Percentiles rank a stretch among this genome's conserved stretches.
Conservation (phyloP, 169 alveolate species). For the Besnoitia besnoiti region DNA sequence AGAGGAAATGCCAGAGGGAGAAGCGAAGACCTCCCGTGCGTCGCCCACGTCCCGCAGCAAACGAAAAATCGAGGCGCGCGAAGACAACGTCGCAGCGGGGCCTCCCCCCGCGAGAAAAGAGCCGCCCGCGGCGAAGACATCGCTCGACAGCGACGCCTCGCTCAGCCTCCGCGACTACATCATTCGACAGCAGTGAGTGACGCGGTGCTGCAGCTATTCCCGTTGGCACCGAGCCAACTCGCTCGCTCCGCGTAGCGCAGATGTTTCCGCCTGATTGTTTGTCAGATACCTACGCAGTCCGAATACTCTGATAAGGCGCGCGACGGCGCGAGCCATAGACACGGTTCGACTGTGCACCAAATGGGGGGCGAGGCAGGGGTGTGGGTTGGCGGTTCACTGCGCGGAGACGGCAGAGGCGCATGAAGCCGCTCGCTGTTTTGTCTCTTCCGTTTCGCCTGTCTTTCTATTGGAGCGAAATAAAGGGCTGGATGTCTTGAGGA, state of each 20-base stretch:
- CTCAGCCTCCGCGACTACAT: neutral
- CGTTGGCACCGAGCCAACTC: neutral
- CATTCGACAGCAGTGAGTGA: neutral
- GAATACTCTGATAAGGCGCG: too few relatives aligned
- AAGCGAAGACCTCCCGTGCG: neutral
- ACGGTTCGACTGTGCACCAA: too few relatives aligned
- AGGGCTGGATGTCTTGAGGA: too few relatives aligned
- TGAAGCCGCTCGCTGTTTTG: too few relatives aligned
- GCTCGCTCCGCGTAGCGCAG: neutral
- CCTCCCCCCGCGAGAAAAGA: neutral
- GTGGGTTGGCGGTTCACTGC: too few relatives aligned
- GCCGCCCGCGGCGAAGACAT: neutral
- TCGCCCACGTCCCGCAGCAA: neutral
- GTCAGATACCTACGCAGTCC: too few relatives aligned
- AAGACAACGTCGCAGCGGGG: neutral
- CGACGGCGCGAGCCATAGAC: too few relatives aligned
- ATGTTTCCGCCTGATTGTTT: too few relatives aligned
- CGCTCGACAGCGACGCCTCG: neutral
- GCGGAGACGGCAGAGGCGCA: too few relatives aligned
- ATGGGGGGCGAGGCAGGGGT: too few relatives aligned
- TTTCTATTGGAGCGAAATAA: too few relatives aligned
- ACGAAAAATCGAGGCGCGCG: neutral
- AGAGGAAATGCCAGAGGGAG: neutral
- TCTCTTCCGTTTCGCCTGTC: too few relatives aligned
- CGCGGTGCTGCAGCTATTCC: neutral